Evolutionary conservation across 495 filamentous ascomycete genomes (phyloP), one percentile per base, ranked within the genome.

Genomic region (Xylaria telfairii): DNA sequence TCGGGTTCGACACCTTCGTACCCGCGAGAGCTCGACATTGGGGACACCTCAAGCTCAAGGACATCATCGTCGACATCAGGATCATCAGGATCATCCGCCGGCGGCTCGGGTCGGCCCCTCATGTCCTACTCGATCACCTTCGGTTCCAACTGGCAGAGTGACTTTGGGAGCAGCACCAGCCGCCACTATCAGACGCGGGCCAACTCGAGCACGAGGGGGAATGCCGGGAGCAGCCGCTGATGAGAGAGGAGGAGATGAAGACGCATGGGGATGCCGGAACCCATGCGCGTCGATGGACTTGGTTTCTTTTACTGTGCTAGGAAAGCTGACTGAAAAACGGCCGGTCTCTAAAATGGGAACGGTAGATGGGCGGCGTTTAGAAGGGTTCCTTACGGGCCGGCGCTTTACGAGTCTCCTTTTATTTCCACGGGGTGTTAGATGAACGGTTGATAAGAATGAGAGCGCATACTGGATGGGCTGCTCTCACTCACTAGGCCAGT

Each of bases 121-220:
- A 69, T 69, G 67, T 44, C 37, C 12, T 69, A 69, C 67, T 69
- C 67, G 32, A 2, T 3, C 21, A 10, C 30, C 6, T 62, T 69
- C 34, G 53, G 42, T 2, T 30, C 56, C 6, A 19, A 46, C 28
- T 68, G 66, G 66, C 54, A 39, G 44, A 37, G 12, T 3, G 67
- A 69, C 4, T 42, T 53, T 3, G 8, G 28, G 19, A 26, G 39
- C 8, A 39, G 17, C 65, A 41, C 1, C 6, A 13, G 39, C 34
- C 4, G 26, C 19, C 51, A 59, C 0, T 32, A n/a, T 42, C 30
- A 62, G 9, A 4, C 28, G 32, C 10, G 17, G 12, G 30, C 10
- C 30, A 17, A 17, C 21, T 62, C 19, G 67, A 69, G 67, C 56
- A 47, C 57, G 4, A 21, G 26, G 42, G 51, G 56, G 0, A 39